A percentile compares a stretch with the other conserved stretches of the same genome.
Conservation (phyloP, 257 asterid genomes). For the Buddleja alternifolia region DNA sequence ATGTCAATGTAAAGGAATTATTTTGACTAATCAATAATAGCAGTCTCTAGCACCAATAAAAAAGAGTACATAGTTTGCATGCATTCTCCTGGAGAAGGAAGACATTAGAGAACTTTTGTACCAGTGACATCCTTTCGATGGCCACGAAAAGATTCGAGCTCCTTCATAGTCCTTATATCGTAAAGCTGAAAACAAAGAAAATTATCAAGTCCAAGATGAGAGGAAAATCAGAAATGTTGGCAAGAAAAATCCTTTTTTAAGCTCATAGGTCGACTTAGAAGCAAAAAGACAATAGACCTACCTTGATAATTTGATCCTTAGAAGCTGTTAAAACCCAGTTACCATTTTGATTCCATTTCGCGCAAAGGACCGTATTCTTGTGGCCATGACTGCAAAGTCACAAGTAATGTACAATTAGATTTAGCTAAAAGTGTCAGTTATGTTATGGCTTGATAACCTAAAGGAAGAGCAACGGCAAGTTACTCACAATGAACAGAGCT, state of each 20-base stretch:
- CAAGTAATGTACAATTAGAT: conserved; percentile 27
- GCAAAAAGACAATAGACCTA: conserved; percentile 30
- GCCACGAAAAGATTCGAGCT: conserved; percentile 96
- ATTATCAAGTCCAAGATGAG: conserved; percentile 17
- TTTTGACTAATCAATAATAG: conserved; percentile 15
- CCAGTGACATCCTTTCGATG: conserved; percentile 95
- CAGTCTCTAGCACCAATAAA: conserved; percentile 16
- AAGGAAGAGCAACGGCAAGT: conserved; percentile 18
- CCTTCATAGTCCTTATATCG: conserved; percentile 99
- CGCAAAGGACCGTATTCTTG: conserved; percentile 88
- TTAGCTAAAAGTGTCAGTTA: conserved; percentile 25
- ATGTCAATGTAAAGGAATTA: conserved; percentile 14
- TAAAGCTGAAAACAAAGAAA: conserved; percentile 64
- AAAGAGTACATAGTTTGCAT: not conserved
- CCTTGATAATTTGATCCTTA: conserved; percentile 97
- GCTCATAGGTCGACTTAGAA: conserved; percentile 22
- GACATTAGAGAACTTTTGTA: conserved; percentile 36
- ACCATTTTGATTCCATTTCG: conserved; percentile 96
- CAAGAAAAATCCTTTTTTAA: conserved; percentile 19
- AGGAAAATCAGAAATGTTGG: conserved; percentile 10
- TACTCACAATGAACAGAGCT: conserved; percentile 91
- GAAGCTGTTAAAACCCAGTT: conserved; percentile 97
- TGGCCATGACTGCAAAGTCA: conserved; percentile 87
- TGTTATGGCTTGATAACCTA: not conserved
- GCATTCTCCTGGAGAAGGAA: conserved; percentile 29